A percentile compares a stretch with the other conserved stretches of the same genome.
These are phyloP conservation scores for Diplocarpon mali DNA, from an alignment of 2,329 filamentous ascomycete genomes.

Conservation along the genomic window DNA sequence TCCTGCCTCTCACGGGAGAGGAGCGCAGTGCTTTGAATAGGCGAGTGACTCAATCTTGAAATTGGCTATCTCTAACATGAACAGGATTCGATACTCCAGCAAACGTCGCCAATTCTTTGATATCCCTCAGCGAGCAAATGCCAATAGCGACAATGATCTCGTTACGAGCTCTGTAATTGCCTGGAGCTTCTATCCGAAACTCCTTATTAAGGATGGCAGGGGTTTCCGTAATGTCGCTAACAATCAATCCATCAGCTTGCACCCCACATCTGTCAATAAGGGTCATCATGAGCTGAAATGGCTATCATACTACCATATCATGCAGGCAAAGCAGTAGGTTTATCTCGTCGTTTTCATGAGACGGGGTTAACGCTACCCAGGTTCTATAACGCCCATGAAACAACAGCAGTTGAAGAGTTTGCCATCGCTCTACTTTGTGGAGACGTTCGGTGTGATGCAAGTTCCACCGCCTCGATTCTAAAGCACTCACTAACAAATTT, in stretches of 20 bases:
- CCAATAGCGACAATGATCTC: conserved; percentile 69
- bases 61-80: conserved; percentile 3
- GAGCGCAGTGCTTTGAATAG: conserved; percentile 61
- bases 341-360: not conserved
- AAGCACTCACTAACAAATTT: not conserved
- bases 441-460: conserved; percentile 75
- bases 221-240: conserved; percentile 87
- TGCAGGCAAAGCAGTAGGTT: conserved; percentile 73
- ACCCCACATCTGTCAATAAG: conserved; percentile 85
- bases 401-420: conserved; percentile 69
- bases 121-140: conserved; percentile 64
- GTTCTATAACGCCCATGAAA: conserved; percentile 84
- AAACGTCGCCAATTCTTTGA: conserved; percentile 64
- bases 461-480: conserved; percentile 15
- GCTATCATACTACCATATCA: conserved; percentile 93
- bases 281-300: conserved; percentile 57
- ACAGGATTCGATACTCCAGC: conserved; percentile 48
- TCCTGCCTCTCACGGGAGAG: conserved; percentile 62
- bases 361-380: conserved; percentile 30
- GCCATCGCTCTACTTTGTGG: conserved; percentile 77
- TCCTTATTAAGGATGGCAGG: conserved; percentile 74
- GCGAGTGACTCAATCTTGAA: conserved; percentile 27
- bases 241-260: conserved; percentile 80
- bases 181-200: conserved; percentile 92
- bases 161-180: conserved; percentile 75